Base-by-base conservation (phyloP, 2,329 filamentous ascomycete genomes). In the Fusarium falciforme region DNA sequence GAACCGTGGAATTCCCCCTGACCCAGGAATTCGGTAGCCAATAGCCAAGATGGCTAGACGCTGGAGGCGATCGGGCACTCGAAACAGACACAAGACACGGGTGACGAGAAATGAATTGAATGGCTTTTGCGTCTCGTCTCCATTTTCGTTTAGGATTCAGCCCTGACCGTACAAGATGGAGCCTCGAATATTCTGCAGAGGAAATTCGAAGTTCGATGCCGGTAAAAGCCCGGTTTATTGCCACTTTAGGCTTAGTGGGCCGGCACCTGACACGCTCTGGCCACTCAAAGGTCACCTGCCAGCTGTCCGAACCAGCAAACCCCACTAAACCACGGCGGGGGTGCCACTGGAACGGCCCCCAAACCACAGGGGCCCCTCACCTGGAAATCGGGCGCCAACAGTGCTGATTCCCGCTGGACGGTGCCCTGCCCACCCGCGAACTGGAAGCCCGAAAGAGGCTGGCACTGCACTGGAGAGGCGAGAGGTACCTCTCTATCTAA, bases 71-170 rank as follows among this genome's bases (percentile, higher is more conserved):
- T 27, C 49, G 27, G 44, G 47, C 29, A 40, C 49, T 59, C 44
- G 70, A 52, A 52, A 67, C 27, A 73, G 29, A 58, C 54, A 54
- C 58, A 60, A 66, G 31, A 61, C 58, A 59, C 29, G 47, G 52
- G 58, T 62, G 55, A 42, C 42, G 49, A 57, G 68, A 58, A 35
- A 27, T 47, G 42, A 47, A 49, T 69, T 68, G 55, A 75, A 75
- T 68, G 58, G 61, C 61, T 63, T 67, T 67, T 70, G 59, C 47
- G 62, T 54, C 42, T 62, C 12, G 66, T 67, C 74, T 54, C 74
- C 74, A 75, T 76, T 76, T 70, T 72, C 65, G 66, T 73, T 80
- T 82, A 79, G 80, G 80, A 79, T 81, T 75, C 78, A 82, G 80
- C 80, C 80, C 81, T 82, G 76, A 75, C 72, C 68, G 71, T 66